Percentiles rank a stretch among this genome's conserved stretches.
Conservation (phyloP, 2,329 filamentous ascomycete species). For the Capronia americana region DNA sequence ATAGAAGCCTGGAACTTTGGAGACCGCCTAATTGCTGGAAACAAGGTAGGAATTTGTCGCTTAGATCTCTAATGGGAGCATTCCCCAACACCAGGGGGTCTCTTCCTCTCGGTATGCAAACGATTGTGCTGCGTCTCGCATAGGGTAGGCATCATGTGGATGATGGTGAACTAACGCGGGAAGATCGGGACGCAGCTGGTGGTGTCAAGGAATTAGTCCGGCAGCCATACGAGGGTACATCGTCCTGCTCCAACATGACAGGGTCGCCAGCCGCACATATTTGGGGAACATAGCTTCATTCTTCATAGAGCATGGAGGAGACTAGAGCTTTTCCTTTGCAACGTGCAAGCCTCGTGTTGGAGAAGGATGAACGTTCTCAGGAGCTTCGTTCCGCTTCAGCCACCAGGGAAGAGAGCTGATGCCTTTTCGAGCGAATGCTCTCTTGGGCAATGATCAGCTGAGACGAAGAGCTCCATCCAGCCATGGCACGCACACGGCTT, state of each 20-base stretch:
- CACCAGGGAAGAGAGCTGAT: neutral
- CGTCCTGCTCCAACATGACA: constrained; percentile 4
- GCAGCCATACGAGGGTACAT: neutral
- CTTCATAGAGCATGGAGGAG: neutral
- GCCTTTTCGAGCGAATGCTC: neutral
- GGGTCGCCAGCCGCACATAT: neutral
- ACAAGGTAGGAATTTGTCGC: neutral
- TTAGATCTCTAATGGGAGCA: neutral
- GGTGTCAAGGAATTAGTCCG: neutral
- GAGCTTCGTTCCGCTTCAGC: neutral
- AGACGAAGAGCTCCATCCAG: neutral
- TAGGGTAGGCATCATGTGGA: neutral
- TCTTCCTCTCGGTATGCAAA: neutral
- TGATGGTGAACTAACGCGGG: constrained; percentile 8
- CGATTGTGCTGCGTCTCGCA: neutral
- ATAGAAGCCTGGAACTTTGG: constrained; percentile 11
- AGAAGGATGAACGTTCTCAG: neutral
- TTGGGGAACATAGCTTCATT: neutral
- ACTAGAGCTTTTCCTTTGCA: neutral
- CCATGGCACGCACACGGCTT: neutral
- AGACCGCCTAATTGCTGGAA: neutral
- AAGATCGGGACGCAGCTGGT: constrained; percentile 4
- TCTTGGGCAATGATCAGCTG: neutral
- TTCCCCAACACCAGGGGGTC: neutral
- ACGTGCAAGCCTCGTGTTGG: constrained; percentile 8